phyloP scores from a whole-genome alignment of 345 rosid genomes.

The Hevea brasiliensis region DNA sequence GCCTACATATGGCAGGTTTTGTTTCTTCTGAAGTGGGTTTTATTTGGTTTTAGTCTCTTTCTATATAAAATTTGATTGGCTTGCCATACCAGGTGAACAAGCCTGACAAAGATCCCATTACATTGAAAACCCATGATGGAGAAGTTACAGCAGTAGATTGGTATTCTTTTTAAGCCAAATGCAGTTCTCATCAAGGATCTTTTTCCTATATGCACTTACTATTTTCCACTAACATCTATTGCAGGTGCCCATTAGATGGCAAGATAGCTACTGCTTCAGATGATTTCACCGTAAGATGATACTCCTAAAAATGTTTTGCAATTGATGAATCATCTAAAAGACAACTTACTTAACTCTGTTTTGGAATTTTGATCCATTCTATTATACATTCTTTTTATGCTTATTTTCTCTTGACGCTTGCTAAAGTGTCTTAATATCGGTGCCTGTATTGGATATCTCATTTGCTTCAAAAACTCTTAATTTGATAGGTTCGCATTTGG shows the following conservation, averaged over 20 bases:
- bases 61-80: slow-evolving; percentile 19
- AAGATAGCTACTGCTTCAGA: slow-evolving; percentile 80
- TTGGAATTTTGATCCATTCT: not conserved
- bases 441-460: not conserved
- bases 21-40: slow-evolving; percentile 1
- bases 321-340: not conserved
- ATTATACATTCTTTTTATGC: not conserved
- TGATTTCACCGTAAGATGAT: slow-evolving; percentile 66
- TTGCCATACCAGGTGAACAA: slow-evolving; percentile 55
- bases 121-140: slow-evolving; percentile 62
- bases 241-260: slow-evolving; percentile 72
- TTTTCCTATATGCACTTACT: not conserved
- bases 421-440: not conserved
- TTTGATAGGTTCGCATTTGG: slow-evolving; percentile 55
- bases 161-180: slow-evolving; percentile 36
- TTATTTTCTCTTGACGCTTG: not conserved
- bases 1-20: slow-evolving; percentile 89
- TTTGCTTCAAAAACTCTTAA: not conserved
- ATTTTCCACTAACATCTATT: slow-evolving; percentile 9
- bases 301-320: not conserved
- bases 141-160: slow-evolving; percentile 96
- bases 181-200: not conserved
- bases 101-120: slow-evolving; percentile 58
- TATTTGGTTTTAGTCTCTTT: not conserved
- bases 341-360: not conserved